Conservation (phyloP, 495 filamentous ascomycete species). For the Talaromyces trachyspermus region DNA sequence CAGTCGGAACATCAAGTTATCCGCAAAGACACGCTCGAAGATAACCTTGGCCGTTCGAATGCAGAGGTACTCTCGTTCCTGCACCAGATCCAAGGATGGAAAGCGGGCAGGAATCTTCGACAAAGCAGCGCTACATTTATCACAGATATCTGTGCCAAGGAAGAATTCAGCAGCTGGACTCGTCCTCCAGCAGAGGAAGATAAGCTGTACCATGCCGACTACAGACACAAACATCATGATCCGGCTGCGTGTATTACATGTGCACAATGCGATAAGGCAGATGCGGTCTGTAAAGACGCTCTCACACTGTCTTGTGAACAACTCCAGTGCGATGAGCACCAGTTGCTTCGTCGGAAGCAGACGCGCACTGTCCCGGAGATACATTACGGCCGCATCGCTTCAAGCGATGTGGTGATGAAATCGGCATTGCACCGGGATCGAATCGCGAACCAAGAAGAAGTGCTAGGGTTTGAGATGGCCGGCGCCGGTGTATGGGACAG, state of each 20-base stretch:
- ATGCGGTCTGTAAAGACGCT: slow-evolving; percentile 1
- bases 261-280: background rate
- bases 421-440: slow-evolving; percentile 15
- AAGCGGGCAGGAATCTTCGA: slow-evolving; percentile 8
- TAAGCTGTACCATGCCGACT: slow-evolving; percentile 16
- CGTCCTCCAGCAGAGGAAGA: slow-evolving; percentile 18
- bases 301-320: slow-evolving; percentile 2
- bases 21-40: slow-evolving; percentile 12
- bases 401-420: slow-evolving; percentile 19
- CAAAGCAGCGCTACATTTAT: slow-evolving; percentile 1
- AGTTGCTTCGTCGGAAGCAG: slow-evolving; percentile 2
- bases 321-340: slow-evolving; percentile 4
- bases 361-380: background rate
- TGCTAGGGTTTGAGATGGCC: slow-evolving; percentile 33
- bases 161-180: slow-evolving; percentile 3
- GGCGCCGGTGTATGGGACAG: slow-evolving; percentile 26
- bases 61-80: slow-evolving; percentile 20
- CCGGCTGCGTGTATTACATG: slow-evolving; percentile 2
- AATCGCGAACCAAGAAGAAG: slow-evolving; percentile 6
- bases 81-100: slow-evolving; percentile 10
- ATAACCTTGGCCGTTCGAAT: slow-evolving; percentile 18
- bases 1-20: slow-evolving; percentile 12
- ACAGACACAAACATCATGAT: slow-evolving; percentile 25
- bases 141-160: background rate
- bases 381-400: slow-evolving; percentile 15